Evolutionary conservation across 176 grass and related monocot genomes (phyloP).

Genomic region (Pontederia paniculata): DNA sequence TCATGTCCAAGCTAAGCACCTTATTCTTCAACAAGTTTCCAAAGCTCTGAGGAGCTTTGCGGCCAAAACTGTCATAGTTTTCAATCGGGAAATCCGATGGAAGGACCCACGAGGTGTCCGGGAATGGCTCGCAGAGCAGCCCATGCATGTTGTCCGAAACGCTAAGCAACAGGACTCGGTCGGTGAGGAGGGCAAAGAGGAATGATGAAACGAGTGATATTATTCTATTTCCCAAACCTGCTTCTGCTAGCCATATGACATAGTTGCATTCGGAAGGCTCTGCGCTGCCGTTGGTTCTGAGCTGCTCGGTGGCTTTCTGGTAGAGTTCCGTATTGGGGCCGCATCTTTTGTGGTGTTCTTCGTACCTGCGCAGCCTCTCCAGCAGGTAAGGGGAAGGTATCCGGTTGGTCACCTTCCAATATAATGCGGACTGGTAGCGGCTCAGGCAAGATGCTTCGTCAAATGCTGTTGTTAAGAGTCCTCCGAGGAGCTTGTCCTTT

Average conservation of each 20-base stretch:
- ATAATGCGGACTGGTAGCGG: slow-evolving; percentile 24
- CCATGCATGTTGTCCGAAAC: background rate
- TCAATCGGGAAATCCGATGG: slow-evolving; percentile 26
- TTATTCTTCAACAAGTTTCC: slow-evolving; percentile 20
- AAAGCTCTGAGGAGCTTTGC: slow-evolving; percentile 19
- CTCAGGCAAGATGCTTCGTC: slow-evolving; percentile 44
- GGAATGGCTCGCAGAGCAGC: too few relatives aligned
- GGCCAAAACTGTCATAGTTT: background rate
- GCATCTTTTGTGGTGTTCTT: slow-evolving; percentile 57
- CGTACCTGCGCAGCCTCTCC: slow-evolving; percentile 38
- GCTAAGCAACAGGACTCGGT: slow-evolving; percentile 32
- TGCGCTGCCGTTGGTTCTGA: slow-evolving; percentile 30
- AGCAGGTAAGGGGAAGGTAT: slow-evolving; percentile 30
- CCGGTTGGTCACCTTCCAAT: slow-evolving; percentile 41
- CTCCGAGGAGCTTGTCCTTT: slow-evolving; percentile 34
- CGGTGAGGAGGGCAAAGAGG: slow-evolving; percentile 49
- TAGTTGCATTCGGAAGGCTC: slow-evolving; percentile 42
- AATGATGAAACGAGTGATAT: slow-evolving; percentile 27
- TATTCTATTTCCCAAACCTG: slow-evolving; percentile 44
- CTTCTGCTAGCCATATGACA: slow-evolving; percentile 43
- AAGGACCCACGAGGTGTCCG: slow-evolving; percentile 28
- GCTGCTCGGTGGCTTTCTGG: too few relatives aligned
- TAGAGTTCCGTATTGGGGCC: slow-evolving; percentile 29
- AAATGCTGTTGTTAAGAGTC: slow-evolving; percentile 39
- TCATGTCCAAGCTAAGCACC: slow-evolving; percentile 14